Conservation (phyloP, 1,284 basidiomycete species). For the Leccinum cinnamomeum region DNA sequence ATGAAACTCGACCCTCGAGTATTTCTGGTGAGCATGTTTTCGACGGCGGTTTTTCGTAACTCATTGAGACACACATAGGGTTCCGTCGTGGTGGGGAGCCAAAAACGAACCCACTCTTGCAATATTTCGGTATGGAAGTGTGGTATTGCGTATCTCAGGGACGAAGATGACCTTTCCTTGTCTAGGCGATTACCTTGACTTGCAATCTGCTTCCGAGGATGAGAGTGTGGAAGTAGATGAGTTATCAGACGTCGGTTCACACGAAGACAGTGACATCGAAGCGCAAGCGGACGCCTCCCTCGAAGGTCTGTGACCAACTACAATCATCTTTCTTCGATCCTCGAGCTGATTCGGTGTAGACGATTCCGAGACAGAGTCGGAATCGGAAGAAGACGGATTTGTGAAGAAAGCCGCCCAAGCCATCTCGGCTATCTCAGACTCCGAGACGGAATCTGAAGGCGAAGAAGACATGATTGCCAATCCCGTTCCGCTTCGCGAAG, state of each 20-base stretch:
- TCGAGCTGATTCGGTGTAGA: conserved; percentile 13
- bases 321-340: neutral
- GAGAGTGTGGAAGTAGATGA: conserved; percentile 38
- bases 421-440: conserved; percentile 25
- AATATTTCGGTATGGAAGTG: conserved; percentile 31
- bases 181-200: conserved; percentile 38
- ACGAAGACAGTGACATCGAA: conserved; percentile 21
- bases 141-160: neutral
- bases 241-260: conserved; percentile 22
- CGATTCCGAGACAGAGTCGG: conserved; percentile 45
- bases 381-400: conserved; percentile 38
- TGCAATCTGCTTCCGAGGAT: conserved; percentile 52
- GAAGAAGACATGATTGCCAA: conserved; percentile 39
- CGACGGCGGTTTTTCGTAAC: neutral
- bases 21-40: conserved; percentile 12
- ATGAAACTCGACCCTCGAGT: conserved; percentile 6
- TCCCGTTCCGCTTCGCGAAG: conserved; percentile 40
- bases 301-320: conserved; percentile 19
- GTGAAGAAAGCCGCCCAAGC: conserved; percentile 13
- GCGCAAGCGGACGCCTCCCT: conserved; percentile 15
- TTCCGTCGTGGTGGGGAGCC: neutral
- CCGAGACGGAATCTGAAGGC: conserved; percentile 46
- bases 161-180: neutral
- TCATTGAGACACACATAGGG: neutral
- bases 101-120: conserved; percentile 30